phyloP scores from a whole-genome alignment of 345 rosid species.

The rapeseed (Brassica napus) region Da-Ae NC_063445.1:44508501-44509000 shows the following conservation, averaged over 20 bases:
- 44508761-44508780: not conserved
- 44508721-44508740: slow-evolving; percentile 1
- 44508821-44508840: slow-evolving; percentile 98
- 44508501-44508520: not conserved
- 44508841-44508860: slow-evolving; percentile 76
- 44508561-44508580: slow-evolving; percentile 23
- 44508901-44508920: slow-evolving; percentile 53
- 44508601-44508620: not conserved
- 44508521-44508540: not conserved
- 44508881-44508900: slow-evolving; percentile 52
- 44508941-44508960: not conserved
- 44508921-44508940: slow-evolving; percentile 55
- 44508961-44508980: not conserved
- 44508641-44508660: slow-evolving; percentile 38
- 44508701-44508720: slow-evolving; percentile 26
- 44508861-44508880: slow-evolving; percentile 51
- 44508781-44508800: slow-evolving; percentile 41
- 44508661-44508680: slow-evolving; percentile 64
- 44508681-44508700: slow-evolving; percentile 33
- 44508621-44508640: not conserved
- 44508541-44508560: not conserved
- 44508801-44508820: slow-evolving; percentile 96
- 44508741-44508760: not conserved
- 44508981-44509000: not conserved
- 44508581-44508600: not conserved